Evolutionary conservation across 768 basidiomycete species (phyloP).

Genomic region (Auricularia heimuer): DNA sequence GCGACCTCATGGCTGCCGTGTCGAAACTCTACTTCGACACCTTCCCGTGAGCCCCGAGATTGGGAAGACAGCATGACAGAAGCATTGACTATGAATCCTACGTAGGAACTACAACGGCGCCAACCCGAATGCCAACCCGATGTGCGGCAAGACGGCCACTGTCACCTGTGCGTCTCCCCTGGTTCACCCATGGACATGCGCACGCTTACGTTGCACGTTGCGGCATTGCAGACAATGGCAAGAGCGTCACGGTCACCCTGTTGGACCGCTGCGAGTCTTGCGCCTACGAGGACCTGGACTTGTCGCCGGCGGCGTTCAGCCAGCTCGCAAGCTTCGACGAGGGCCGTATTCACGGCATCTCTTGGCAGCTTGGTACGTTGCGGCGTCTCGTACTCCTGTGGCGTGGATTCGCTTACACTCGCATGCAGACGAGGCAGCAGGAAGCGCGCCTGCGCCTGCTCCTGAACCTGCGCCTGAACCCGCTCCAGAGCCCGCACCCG

Average conservation of each 20-base stretch:
- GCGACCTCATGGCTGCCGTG: constrained; percentile 48
- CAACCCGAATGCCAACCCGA: constrained; percentile 69
- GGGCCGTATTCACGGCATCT: neutral
- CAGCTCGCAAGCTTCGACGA: constrained; percentile 27
- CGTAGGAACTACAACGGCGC: constrained; percentile 42
- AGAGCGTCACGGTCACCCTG: constrained; percentile 37
- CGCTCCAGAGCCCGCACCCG: neutral
- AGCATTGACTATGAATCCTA: neutral
- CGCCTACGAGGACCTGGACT: constrained; percentile 38
- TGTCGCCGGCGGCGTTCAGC: constrained; percentile 50
- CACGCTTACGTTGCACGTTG: constrained; percentile 5
- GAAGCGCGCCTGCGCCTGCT: neutral
- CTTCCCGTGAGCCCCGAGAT: constrained; percentile 40
- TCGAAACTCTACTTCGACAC: constrained; percentile 45
- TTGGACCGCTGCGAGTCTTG: constrained; percentile 60
- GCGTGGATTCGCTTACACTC: no score
- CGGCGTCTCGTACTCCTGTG: neutral
- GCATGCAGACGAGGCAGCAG: no score
- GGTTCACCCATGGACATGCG: constrained; percentile 4
- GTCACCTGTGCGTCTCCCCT: constrained; percentile 35
- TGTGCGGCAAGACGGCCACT: constrained; percentile 44
- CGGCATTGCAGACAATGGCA: constrained; percentile 36
- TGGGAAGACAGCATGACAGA: neutral
- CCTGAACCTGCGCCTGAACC: neutral
- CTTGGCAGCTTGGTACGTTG: neutral